Base-by-base conservation (phyloP, 1,139 yeast genomes). In the Pichia sp. region DNA sequence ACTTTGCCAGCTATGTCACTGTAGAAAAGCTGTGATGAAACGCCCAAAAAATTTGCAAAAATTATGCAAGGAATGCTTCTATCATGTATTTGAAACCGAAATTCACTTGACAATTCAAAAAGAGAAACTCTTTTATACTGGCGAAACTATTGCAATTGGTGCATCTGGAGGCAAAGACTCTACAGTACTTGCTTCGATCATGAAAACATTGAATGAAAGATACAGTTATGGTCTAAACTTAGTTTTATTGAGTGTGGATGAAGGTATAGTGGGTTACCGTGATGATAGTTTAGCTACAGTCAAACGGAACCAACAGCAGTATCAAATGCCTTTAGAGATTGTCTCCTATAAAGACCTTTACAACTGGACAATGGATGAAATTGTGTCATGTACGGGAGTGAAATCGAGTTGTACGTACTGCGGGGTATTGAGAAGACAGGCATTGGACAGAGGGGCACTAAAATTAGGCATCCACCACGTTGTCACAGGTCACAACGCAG, bases 111-210 rank as follows among this genome's bases (percentile, higher is more conserved):
- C 99, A 5, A 92, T 95, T 52, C 75, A 77, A 10, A 76, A 81
- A 48, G 85, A 87, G 53, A 75, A 81, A 1, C 77, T 95, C 49
- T 95, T 95, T 65, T 69, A 81, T 38, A 77, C 75, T 1, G 98
- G 97, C 15, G 99, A 95, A 66, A 78, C 75, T 42, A 93, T 95
- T 1, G 99, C 98, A 15, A 92, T 95, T 31, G 99, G 99, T 13
- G 99, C 99, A 0, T 89, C 97, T 1, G 99, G 99, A 29, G 99
- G 99, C 51, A 95, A 95, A 66, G 99, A 95, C 68, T 90, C 97
- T 4, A 95, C 99, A 0, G 99, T 95, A 1, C 72, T 95, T 41
- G 99, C 99, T 0, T 84, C 93, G 50, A 81, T 95, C 1, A 73
- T 95, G 72, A 93, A 90, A 67, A 81, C 93, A 0, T 73, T 95